These are phyloP conservation scores for Kurtzmaniella natalensis DNA, from an alignment of 1,139 yeast species.

Conservation along the genomic window DNA sequence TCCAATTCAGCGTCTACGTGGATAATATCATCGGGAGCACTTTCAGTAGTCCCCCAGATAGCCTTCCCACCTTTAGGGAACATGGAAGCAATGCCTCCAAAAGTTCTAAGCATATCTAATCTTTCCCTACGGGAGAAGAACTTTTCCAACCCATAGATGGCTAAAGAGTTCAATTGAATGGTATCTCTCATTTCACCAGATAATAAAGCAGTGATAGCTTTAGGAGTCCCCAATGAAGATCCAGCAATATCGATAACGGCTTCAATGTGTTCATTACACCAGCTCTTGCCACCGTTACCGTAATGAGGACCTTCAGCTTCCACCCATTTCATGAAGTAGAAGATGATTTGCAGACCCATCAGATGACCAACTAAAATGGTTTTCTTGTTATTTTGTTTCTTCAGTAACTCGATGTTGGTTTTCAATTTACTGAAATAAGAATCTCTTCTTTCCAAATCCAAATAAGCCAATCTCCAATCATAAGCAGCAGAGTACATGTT, in stretches of 20 bases:
- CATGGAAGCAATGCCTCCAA: slow-evolving; percentile 96
- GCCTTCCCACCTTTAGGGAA: slow-evolving; percentile 89
- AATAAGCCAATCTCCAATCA: slow-evolving; percentile 91
- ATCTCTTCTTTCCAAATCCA: slow-evolving; percentile 84
- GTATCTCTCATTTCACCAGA: slow-evolving; percentile 99
- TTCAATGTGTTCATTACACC: slow-evolving; percentile 84
- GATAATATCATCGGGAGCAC: slow-evolving; percentile 60
- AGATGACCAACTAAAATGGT: slow-evolving; percentile 85
- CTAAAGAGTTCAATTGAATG: slow-evolving; percentile 85
- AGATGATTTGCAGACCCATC: slow-evolving; percentile 91
- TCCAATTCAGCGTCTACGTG: slow-evolving; percentile 19
- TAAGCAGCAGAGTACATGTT: slow-evolving; percentile 88
- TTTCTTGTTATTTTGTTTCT: slow-evolving; percentile 57
- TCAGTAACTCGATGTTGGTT: slow-evolving; percentile 57
- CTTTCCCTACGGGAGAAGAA: slow-evolving; percentile 89
- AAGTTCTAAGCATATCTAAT: slow-evolving; percentile 74
- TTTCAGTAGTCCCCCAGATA: slow-evolving; percentile 72
- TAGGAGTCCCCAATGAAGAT: slow-evolving; percentile 86
- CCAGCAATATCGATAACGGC: slow-evolving; percentile 87
- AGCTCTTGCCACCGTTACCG: slow-evolving; percentile 83
- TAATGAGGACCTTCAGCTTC: slow-evolving; percentile 76
- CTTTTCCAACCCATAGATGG: slow-evolving; percentile 90
- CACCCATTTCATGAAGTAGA: slow-evolving; percentile 91
- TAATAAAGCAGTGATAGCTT: slow-evolving; percentile 81
- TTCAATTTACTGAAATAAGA: slow-evolving; percentile 77